phyloP scores from a whole-genome alignment of 1,284 basidiomycete species.

The Papiliotrema terrestris region DNA sequence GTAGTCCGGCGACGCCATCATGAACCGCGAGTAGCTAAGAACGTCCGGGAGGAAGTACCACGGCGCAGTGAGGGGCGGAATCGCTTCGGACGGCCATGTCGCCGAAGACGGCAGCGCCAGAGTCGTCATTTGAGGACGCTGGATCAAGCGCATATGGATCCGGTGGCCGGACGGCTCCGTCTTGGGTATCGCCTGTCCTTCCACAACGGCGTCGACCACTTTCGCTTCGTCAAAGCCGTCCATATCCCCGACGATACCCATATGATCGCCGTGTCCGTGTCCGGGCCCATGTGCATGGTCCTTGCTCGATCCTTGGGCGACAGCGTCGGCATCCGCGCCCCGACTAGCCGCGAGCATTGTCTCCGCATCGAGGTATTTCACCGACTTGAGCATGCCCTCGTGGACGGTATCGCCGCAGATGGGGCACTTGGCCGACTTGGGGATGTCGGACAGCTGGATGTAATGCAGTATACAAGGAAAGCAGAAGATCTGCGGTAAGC shows the following conservation, averaged over 20 bases:
- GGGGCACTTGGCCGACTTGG: slow-evolving; percentile 84
- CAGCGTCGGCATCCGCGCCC: slow-evolving; percentile 22
- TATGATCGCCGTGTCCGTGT: slow-evolving; percentile 32
- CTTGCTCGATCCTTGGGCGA: not conserved
- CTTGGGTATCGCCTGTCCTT: slow-evolving; percentile 1
- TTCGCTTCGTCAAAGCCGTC: slow-evolving; percentile 32
- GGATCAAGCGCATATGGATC: slow-evolving; percentile 82
- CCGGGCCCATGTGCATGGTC: not conserved
- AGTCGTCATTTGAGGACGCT: slow-evolving; percentile 89
- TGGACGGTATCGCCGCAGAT: slow-evolving; percentile 94
- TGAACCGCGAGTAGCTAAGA: slow-evolving; percentile 83
- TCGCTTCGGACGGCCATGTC: slow-evolving; percentile 88
- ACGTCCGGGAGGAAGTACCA: slow-evolving; percentile 96
- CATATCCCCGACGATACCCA: slow-evolving; percentile 26
- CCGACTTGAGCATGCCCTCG: slow-evolving; percentile 85
- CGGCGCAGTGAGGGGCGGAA: slow-evolving; percentile 81
- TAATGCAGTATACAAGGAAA: slow-evolving; percentile 91
- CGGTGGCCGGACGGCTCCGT: slow-evolving; percentile 19
- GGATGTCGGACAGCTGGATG: slow-evolving; percentile 72
- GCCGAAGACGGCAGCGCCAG: slow-evolving; percentile 87
- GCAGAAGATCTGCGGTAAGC: slow-evolving; percentile 67
- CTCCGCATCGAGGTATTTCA: slow-evolving; percentile 56
- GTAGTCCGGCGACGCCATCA: slow-evolving; percentile 88
- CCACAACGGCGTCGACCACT: slow-evolving; percentile 7
- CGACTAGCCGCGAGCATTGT: slow-evolving; percentile 33